A percentile compares a stretch with the other conserved stretches of the same genome.
Evolutionary conservation across 257 asterid species (phyloP).

Genomic region (Solanum virginianum): DNA sequence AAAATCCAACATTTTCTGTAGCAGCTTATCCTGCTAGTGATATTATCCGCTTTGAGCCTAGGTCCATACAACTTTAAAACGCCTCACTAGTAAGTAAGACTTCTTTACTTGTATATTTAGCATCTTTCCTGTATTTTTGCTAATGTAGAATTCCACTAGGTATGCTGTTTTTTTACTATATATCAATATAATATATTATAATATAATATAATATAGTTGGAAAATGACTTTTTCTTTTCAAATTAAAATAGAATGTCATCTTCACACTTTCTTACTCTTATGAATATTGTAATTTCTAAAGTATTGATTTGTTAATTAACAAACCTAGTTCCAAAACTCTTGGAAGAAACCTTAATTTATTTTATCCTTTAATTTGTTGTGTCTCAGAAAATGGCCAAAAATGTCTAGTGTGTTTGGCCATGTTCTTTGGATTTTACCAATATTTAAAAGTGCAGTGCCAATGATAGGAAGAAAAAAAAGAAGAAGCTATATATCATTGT

Average conservation of each 20-base stretch:
- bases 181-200: neutral
- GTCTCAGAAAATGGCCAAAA: neutral
- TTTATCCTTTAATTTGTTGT: neutral
- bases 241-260: neutral
- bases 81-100: too few species aligned
- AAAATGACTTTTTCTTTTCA: neutral
- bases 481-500: neutral
- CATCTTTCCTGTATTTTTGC: too few species aligned
- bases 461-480: neutral
- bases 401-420: neutral
- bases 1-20: neutral
- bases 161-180: neutral
- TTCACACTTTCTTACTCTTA: neutral
- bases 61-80: too few species aligned
- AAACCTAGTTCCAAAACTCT: neutral
- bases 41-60: too few species aligned
- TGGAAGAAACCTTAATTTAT: neutral
- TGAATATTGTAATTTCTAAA: neutral
- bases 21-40: too few species aligned
- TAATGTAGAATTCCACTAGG: too few species aligned
- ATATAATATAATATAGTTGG: neutral
- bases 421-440: neutral
- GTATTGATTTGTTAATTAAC: neutral
- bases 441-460: neutral
- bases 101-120: too few species aligned